Evolutionary conservation across 208 protist genomes (phyloP), one percentile per base, ranked within the genome.

Genomic region (Leishmania arabica): DNA sequence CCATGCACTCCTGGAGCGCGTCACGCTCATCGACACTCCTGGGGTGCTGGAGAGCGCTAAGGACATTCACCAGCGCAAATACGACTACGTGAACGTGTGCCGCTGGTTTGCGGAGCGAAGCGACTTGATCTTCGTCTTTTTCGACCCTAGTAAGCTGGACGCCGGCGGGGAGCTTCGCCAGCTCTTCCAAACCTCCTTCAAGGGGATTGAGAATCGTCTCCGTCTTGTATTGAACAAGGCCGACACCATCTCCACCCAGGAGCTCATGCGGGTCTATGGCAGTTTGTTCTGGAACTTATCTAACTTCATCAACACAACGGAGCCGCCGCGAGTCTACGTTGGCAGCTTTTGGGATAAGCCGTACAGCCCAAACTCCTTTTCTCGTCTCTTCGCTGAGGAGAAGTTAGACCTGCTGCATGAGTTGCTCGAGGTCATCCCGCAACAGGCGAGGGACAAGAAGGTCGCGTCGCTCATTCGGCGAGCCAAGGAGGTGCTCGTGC

Each of bases 161-260:
- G 84, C 91, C 15, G 93, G 93, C 17, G 84, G 82, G 31, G 93
- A 96, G 86, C 84, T 96, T 27, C 87, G 84, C 1, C 87, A 88
- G 60, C 84, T 96, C 72, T 93, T 94, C 78, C 77, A 84, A n/a
- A 83, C 84, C 4, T 84, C 92, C 75, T 89, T 96, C 58, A 76
- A 88, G 53, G 95, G 96, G 1, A 78, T 98, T 56, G 97, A 99
- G 77, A 95, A 96, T 58, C 98, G 99, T 76, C 86, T 99, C 45
- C 92, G 97, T 70, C 92, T 99, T 40, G 91, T 99, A 53, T 92
- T 99, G 34, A 99, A 99, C 85, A 99, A 99, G 90, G 95, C 98
- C 0, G 98, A 99, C 84, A 91, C 86, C 68, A 85, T 99, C 24
- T 88, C 84, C 53, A 88, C 89, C 27, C 97, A 99, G 90, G 95